Evolutionary conservation across 768 basidiomycete species (phyloP).

Genomic region (Nidula microcarpa): DNA sequence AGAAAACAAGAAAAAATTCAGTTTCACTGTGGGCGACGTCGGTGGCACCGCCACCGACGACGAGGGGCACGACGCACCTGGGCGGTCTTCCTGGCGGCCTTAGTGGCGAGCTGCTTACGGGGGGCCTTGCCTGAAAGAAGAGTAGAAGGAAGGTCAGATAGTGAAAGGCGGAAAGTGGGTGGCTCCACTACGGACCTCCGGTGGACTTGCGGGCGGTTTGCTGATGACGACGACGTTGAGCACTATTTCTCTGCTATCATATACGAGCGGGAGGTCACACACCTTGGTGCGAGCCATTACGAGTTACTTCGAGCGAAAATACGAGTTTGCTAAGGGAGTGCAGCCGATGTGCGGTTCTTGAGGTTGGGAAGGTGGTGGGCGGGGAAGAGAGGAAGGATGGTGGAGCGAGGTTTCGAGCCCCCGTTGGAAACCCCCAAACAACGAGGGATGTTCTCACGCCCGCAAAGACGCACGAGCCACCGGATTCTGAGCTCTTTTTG

Average conservation of each 20-base stretch:
- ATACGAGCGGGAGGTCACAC: constrained; percentile 6
- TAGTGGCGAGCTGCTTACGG: constrained; percentile 93
- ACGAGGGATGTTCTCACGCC: constrained; percentile 45
- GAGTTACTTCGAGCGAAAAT: background rate
- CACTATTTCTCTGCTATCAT: background rate
- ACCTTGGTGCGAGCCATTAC: constrained; percentile 91
- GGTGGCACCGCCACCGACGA: background rate
- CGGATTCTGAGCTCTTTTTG: constrained; percentile 43
- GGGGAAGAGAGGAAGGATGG: constrained; percentile 30
- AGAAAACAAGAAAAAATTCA: constrained; percentile 3
- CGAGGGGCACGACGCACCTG: constrained; percentile 39
- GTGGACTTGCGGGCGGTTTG: constrained; percentile 99
- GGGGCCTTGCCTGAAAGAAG: constrained; percentile 71
- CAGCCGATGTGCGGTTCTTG: background rate
- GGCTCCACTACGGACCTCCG: constrained; percentile 63
- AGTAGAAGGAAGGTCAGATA: constrained; percentile 15
- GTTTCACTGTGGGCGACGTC: constrained; percentile 5
- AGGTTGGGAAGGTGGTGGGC: constrained; percentile 29
- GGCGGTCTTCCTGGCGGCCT: constrained; percentile 90
- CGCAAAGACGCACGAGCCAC: constrained; percentile 45
- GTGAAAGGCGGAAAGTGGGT: constrained; percentile 9
- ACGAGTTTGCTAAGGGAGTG: background rate
- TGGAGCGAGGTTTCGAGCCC: constrained; percentile 18
- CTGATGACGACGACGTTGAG: constrained; percentile 39
- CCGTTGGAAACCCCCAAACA: constrained; percentile 32